A percentile compares a stretch with the other conserved stretches of the same genome.
These are phyloP conservation scores for Cenchrus purpureus DNA, from an alignment of 176 grass and related monocot genomes.

Conservation along the genomic window DNA sequence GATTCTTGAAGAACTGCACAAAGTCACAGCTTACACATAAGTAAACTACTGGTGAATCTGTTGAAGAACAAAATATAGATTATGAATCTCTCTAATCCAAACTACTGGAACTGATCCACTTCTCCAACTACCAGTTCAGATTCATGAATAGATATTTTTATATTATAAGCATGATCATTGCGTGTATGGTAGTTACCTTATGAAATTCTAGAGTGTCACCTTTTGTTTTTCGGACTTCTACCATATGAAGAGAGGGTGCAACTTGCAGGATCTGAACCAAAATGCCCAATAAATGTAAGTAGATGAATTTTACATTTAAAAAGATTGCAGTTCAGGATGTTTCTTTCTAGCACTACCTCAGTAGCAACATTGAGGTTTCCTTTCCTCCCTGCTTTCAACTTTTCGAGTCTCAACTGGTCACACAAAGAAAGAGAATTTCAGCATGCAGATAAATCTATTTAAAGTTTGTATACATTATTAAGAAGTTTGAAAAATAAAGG, in stretches of 20 bases:
- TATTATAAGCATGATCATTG: background rate
- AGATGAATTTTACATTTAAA: slow-evolving; percentile 8
- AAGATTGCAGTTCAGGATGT: background rate
- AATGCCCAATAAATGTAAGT: slow-evolving; percentile 23
- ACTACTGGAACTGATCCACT: background rate
- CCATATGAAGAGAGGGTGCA: slow-evolving; percentile 80
- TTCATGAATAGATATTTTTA: slow-evolving; percentile 7
- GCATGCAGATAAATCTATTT: background rate
- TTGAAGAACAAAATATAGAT: background rate
- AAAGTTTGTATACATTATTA: background rate
- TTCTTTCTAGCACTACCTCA: slow-evolving; percentile 57
- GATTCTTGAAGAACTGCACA: slow-evolving; percentile 88
- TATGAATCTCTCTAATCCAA: slow-evolving; percentile 18
- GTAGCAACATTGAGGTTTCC: slow-evolving; percentile 88
- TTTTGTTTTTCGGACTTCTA: slow-evolving; percentile 84
- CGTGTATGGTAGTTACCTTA: slow-evolving; percentile 47
- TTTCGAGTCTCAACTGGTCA: slow-evolving; percentile 73
- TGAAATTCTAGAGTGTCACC: slow-evolving; percentile 94
- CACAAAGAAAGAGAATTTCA: background rate
- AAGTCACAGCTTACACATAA: background rate
- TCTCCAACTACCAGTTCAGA: background rate
- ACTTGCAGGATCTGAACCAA: slow-evolving; percentile 84
- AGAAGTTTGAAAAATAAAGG: background rate
- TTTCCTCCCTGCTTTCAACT: slow-evolving; percentile 80
- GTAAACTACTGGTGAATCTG: background rate